phyloP scores from a whole-genome alignment of 371 early-diverging fungal species.

The Polyrhizophydium stewartii region DNA sequence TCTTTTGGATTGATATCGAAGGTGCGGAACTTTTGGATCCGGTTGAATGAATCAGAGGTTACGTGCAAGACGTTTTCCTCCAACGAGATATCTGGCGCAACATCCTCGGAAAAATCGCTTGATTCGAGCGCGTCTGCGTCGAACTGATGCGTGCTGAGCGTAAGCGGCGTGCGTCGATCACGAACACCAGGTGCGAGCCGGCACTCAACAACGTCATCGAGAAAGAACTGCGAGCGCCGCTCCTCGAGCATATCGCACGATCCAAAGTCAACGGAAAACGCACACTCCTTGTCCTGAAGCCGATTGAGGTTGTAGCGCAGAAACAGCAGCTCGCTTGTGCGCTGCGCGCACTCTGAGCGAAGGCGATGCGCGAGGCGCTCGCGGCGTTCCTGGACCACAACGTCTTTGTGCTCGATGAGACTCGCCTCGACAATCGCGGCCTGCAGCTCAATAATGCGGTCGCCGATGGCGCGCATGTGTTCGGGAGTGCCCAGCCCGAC shows the following conservation, averaged over 20 bases:
- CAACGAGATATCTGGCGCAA: too few relatives aligned
- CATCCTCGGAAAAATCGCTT: too few relatives aligned
- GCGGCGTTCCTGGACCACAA: neutral
- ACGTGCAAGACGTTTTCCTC: neutral
- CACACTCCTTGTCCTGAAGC: too few relatives aligned
- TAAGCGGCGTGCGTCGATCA: too few relatives aligned
- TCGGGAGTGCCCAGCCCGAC: constrained; percentile 5
- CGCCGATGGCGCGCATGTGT: constrained; percentile 4
- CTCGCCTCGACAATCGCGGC: neutral
- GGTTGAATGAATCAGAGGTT: constrained; percentile 7
- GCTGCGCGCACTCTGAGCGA: neutral
- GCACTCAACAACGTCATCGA: too few relatives aligned
- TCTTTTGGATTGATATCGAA: neutral
- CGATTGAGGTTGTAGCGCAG: neutral
- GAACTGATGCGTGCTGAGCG: too few relatives aligned
- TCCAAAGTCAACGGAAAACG: too few relatives aligned
- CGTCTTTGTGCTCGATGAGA: neutral
- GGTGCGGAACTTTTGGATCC: neutral
- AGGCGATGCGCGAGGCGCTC: neutral
- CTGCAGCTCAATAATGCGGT: constrained; percentile 9
- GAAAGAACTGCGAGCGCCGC: too few relatives aligned
- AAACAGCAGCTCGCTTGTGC: neutral
- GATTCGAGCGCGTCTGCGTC: too few relatives aligned
- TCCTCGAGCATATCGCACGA: too few relatives aligned
- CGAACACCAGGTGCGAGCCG: too few relatives aligned